A percentile compares a stretch with the other conserved stretches of the same genome.
Conservation (phyloP, 106 monocot species). For the Dendrobium officinale region DNA sequence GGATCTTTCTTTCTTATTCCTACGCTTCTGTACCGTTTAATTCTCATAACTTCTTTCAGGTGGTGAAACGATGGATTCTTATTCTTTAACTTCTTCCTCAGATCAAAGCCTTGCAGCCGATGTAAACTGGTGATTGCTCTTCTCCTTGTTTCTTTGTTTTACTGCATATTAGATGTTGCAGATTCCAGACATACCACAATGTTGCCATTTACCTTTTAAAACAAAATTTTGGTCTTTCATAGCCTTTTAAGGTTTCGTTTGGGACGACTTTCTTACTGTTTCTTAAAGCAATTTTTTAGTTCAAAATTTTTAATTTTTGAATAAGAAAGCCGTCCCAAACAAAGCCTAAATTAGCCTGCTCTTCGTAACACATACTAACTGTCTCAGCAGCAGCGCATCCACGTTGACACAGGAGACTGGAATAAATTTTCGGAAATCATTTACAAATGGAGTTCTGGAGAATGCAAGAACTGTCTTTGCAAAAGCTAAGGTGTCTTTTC, state of each 20-base stretch:
- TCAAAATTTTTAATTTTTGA: too few relatives aligned
- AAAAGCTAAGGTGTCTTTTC: slow-evolving; percentile 64
- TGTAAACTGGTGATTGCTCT: slow-evolving; percentile 44
- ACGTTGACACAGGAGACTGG: slow-evolving; percentile 42
- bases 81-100: slow-evolving; percentile 28
- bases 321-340: too few relatives aligned
- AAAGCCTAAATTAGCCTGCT: neutral
- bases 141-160: neutral
- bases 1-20: neutral
- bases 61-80: slow-evolving; percentile 38
- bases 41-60: slow-evolving; percentile 19
- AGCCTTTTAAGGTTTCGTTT: neutral
- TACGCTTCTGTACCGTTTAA: neutral
- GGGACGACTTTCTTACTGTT: too few relatives aligned
- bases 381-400: slow-evolving; percentile 32
- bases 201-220: neutral
- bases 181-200: neutral
- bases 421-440: slow-evolving; percentile 30
- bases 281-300: too few relatives aligned
- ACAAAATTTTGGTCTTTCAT: neutral
- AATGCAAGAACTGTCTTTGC: slow-evolving; percentile 34
- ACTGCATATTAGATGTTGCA: neutral
- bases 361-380: neutral
- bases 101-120: slow-evolving; percentile 34
- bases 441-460: slow-evolving; percentile 16